A percentile compares a stretch with the other conserved stretches of the same genome.
Evolutionary conservation across 371 early-diverging fungal species (phyloP).

Genomic region (Mycotypha africana): DNA sequence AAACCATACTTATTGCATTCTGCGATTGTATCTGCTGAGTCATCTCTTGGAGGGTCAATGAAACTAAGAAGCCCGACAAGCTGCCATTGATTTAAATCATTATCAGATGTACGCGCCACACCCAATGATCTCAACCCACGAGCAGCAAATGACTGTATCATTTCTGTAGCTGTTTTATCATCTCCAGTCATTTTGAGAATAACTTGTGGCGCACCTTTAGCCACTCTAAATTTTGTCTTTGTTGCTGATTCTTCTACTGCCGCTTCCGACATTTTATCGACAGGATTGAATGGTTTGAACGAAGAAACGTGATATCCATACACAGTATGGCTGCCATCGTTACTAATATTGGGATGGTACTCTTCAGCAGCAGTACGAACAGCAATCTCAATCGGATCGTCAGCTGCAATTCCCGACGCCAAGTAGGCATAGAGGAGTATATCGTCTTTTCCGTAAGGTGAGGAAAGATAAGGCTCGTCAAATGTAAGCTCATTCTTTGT

Average conservation of each 20-base stretch:
- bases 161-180: conserved; percentile 46
- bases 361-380: conserved; percentile 85
- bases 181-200: conserved; percentile 53
- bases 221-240: conserved; percentile 57
- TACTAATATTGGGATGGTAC: conserved; percentile 55
- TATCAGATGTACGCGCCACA: conserved; percentile 55
- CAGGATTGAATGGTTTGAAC: conserved; percentile 79
- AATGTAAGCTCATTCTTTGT: conserved; percentile 89
- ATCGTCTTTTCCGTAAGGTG: conserved; percentile 70
- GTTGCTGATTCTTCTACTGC: conserved; percentile 73
- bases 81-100: conserved; percentile 48
- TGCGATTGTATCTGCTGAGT: conserved; percentile 70
- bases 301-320: conserved; percentile 79
- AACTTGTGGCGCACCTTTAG: conserved; percentile 61
- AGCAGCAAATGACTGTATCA: conserved; percentile 54
- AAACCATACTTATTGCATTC: conserved; percentile 77
- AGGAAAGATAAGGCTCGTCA: conserved; percentile 81
- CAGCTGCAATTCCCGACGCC: conserved; percentile 86
- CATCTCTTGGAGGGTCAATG: conserved; percentile 80
- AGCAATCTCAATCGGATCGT: conserved; percentile 92
- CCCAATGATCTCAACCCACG: conserved; percentile 73
- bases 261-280: conserved; percentile 82
- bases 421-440: conserved; percentile 83
- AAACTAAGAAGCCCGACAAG: conserved; percentile 62
- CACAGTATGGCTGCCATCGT: conserved; percentile 27